Evolutionary conservation across 176 grass and related monocot species (phyloP), one percentile per base, ranked within the genome.

Genomic region (bread wheat (Triticum aestivum)): DNA sequence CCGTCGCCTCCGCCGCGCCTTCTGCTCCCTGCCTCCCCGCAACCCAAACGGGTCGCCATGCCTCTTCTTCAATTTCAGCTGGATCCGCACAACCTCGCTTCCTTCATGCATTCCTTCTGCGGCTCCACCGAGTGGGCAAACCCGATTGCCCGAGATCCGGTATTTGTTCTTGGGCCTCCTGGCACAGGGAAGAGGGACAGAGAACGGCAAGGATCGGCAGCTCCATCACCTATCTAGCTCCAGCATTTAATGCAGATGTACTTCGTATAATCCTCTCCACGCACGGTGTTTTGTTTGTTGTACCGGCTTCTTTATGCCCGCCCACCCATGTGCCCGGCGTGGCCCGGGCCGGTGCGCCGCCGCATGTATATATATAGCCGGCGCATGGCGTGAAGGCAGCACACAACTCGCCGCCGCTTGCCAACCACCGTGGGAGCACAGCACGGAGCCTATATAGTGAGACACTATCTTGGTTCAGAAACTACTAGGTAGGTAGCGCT

Each of bases 1-100:
- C 82, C 91, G 86, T 75, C 61, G 71, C 66, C 79, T 62, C 62
- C 91, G 93, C 65, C 93, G 86, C 70, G 49, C 64, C 73, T 77
- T 35, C 37, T 59, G 91, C 82, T 21, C 12, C 18, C 69, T 83
- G 80, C 63, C 78, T 79, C 77, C 79, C 49, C 64, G 6, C 64
- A 0, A 27, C 27, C 63, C 42, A 49, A 9, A 14, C 44, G 62
- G 62, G 69, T 41, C 58, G 20, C 58, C 17, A 8, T 61, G 20
- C 58, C 58, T 21, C 58, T 61, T 61, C 17, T 3, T n/a, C 8
- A 3, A 49, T 4, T 14, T 49, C 45, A 49, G 12, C 4, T 8
- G 6, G 72, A 49, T 29, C 45, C 73, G 44, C 73, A 9, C 15
- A 5, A 49, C 21, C 2, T 71, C 18, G 34, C 61, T 27, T 20